Conservation (phyloP, 441 rosid genomes). For the Breynia disticha region DNA sequence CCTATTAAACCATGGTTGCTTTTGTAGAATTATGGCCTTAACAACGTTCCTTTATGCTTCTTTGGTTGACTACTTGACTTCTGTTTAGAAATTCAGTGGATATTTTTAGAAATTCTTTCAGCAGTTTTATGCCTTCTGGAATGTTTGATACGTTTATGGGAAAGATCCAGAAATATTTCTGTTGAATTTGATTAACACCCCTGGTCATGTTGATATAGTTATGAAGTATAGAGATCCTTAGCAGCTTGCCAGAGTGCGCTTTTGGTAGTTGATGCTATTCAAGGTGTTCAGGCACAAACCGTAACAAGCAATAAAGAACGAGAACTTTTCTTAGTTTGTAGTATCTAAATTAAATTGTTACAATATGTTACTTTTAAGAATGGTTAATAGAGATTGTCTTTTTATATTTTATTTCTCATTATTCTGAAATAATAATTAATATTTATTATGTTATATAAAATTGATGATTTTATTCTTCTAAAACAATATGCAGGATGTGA, state of each 20-base stretch:
- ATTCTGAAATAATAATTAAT: too few relatives aligned
- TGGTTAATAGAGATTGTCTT: too few relatives aligned
- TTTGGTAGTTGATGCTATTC: conserved; percentile 95
- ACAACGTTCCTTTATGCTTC: neutral
- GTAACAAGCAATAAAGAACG: too few relatives aligned
- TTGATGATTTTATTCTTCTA: too few relatives aligned
- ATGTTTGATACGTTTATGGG: conserved; percentile 1
- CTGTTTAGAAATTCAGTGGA: neutral
- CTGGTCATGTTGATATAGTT: conserved; percentile 97
- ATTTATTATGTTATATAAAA: too few relatives aligned
- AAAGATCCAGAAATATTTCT: conserved; percentile 37
- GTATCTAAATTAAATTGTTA: too few relatives aligned
- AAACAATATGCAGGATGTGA: too few relatives aligned
- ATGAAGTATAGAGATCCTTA: conserved; percentile 92
- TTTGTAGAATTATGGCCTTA: neutral
- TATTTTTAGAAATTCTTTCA: neutral
- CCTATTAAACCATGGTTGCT: neutral
- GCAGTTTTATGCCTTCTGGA: conserved; percentile 3
- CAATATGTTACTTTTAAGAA: too few relatives aligned
- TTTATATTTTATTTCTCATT: too few relatives aligned
- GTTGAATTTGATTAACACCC: conserved; percentile 82
- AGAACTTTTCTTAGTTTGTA: too few relatives aligned
- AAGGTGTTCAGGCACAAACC: conserved; percentile 98
- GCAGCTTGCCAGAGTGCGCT: conserved; percentile 99
- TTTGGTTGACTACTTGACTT: neutral